These are phyloP conservation scores for Cryptococcus floricola DNA, from an alignment of 1,284 basidiomycete genomes.

Conservation along the genomic window DNA sequence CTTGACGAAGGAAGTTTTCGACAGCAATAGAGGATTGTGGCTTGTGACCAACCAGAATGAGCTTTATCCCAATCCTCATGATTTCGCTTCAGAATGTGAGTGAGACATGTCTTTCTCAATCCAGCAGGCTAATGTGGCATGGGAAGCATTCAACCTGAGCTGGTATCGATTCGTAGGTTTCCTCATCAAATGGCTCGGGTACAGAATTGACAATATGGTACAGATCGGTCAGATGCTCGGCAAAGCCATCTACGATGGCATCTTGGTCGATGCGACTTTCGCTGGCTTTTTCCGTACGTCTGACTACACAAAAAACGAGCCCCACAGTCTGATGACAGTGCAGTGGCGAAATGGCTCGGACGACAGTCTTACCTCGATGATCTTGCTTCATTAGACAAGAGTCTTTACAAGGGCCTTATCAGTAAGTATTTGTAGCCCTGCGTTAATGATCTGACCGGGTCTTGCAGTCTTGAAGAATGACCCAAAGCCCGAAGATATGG, in stretches of 20 bases:
- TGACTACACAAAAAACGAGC: background rate
- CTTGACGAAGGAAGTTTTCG: conserved; percentile 87
- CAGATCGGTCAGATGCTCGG: conserved; percentile 82
- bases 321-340: background rate
- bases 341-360: conserved; percentile 70
- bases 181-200: background rate
- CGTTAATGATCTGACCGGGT: background rate
- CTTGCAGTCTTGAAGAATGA: conserved; percentile 79
- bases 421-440: conserved; percentile 19
- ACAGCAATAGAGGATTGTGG: conserved; percentile 92
- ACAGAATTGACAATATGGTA: background rate
- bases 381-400: conserved; percentile 82
- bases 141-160: conserved; percentile 68
- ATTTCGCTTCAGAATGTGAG: conserved; percentile 77
- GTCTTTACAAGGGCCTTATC: conserved; percentile 82
- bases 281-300: conserved; percentile 77
- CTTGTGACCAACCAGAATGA: conserved; percentile 83
- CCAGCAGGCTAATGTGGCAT: background rate
- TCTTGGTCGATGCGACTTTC: conserved; percentile 92
- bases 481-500: conserved; percentile 80
- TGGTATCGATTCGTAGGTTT: conserved; percentile 80
- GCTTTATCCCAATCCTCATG: conserved; percentile 89
- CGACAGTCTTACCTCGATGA: conserved; percentile 87
- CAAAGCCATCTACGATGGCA: conserved; percentile 95
- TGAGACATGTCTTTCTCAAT: conserved; percentile 7